phyloP scores from a whole-genome alignment of 306 rosid species.

The Prosopis cineraria region DNA sequence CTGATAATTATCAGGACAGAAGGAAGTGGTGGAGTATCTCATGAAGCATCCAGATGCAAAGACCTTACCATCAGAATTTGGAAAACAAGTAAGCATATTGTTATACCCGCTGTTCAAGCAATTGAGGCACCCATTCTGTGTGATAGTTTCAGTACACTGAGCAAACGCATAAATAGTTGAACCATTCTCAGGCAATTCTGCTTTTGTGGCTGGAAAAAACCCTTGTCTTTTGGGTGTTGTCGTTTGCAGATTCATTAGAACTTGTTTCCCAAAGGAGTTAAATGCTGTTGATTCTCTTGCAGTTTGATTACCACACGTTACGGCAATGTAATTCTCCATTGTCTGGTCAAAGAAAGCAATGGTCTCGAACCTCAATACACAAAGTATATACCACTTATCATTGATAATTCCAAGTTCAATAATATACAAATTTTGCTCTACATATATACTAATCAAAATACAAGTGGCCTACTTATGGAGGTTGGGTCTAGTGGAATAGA shows the following conservation, averaged over 20 bases:
- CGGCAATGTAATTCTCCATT: not conserved
- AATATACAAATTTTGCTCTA: not conserved
- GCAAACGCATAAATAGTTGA: not conserved
- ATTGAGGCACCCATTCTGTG: not conserved
- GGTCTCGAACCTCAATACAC: not conserved
- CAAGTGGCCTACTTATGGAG: no score
- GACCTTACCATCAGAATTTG: not conserved
- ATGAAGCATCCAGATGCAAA: not conserved
- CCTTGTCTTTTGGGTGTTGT: not conserved
- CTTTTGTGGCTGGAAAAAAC: not conserved
- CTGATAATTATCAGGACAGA: not conserved
- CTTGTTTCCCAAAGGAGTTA: not conserved
- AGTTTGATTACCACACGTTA: not conserved
- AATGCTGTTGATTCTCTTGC: not conserved
- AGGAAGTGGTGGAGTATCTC: not conserved
- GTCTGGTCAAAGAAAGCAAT: not conserved
- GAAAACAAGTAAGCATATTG: not conserved
- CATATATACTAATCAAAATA: no score
- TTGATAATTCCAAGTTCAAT: not conserved
- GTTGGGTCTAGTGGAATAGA: no score
- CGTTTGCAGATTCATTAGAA: not conserved
- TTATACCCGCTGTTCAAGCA: not conserved
- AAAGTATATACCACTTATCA: not conserved
- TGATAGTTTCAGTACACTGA: not conserved
- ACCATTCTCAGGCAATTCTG: not conserved